A percentile compares a stretch with the other conserved stretches of the same genome.
These are phyloP conservation scores for Nannizziopsis barbatae DNA, from an alignment of 2,329 filamentous ascomycete genomes.

Conservation along the genomic window DNA sequence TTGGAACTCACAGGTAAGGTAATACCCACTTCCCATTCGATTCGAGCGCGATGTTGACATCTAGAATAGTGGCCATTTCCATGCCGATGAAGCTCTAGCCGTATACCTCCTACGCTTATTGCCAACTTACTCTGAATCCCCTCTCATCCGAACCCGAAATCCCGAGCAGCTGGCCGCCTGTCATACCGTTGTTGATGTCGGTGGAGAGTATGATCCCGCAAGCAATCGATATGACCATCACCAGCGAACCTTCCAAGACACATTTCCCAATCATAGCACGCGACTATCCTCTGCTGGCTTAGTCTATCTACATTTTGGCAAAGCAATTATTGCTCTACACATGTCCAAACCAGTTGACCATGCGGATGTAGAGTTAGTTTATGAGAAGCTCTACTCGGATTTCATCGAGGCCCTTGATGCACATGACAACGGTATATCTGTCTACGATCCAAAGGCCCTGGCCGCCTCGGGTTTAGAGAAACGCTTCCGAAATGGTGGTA, in stretches of 20 bases:
- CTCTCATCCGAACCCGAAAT: slow-evolving; percentile 79
- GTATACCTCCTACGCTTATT: slow-evolving; percentile 90
- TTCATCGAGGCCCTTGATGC: slow-evolving; percentile 95
- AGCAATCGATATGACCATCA: slow-evolving; percentile 88
- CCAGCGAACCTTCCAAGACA: slow-evolving; percentile 78
- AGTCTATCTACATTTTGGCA: slow-evolving; percentile 92
- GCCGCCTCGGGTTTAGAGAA: slow-evolving; percentile 63
- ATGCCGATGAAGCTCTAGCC: slow-evolving; percentile 93
- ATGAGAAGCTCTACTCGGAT: slow-evolving; percentile 79
- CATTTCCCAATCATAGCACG: slow-evolving; percentile 71
- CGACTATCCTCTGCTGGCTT: slow-evolving; percentile 90
- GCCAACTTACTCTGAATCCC: slow-evolving; percentile 62
- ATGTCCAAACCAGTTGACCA: slow-evolving; percentile 50
- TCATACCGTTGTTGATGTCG: slow-evolving; percentile 96
- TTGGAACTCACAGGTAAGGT: slow-evolving; percentile 75
- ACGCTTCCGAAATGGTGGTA: slow-evolving; percentile 70
- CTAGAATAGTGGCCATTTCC: slow-evolving; percentile 75
- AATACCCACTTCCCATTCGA: background rate
- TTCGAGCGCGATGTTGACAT: slow-evolving; percentile 6
- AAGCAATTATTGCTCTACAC: slow-evolving; percentile 62
- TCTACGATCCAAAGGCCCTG: slow-evolving; percentile 62
- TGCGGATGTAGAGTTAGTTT: slow-evolving; percentile 62
- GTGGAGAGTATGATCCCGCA: slow-evolving; percentile 74
- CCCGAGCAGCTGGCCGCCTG: slow-evolving; percentile 64
- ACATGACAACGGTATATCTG: slow-evolving; percentile 88